Evolutionary conservation across 2,329 filamentous ascomycete genomes (phyloP).

Genomic region (Periconia macrospinosa): DNA sequence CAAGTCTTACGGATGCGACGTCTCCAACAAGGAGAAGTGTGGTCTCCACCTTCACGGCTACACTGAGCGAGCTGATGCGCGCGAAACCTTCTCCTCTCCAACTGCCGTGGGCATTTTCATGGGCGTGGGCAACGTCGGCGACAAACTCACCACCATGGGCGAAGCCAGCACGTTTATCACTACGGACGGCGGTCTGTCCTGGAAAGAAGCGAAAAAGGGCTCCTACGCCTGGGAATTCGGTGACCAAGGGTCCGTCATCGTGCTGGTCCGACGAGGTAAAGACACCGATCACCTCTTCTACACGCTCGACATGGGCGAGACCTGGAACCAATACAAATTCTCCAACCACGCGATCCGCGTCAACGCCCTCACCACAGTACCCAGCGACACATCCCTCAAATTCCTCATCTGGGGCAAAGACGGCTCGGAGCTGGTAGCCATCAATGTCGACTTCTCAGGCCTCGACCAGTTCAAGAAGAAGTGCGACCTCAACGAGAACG

Average conservation of each 20-base stretch:
- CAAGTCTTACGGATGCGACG: conserved; percentile 70
- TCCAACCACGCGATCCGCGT: conserved; percentile 69
- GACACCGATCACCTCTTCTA: conserved; percentile 73
- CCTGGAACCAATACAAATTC: conserved; percentile 78
- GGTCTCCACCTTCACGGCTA: conserved; percentile 93
- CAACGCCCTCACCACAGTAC: conserved; percentile 81
- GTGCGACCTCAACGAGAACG: conserved; percentile 69
- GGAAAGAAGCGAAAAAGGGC: conserved; percentile 84
- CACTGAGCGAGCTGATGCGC: conserved; percentile 81
- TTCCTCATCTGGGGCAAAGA: conserved; percentile 85
- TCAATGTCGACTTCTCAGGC: conserved; percentile 88
- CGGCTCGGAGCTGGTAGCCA: conserved; percentile 61
- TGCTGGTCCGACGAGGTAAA: conserved; percentile 74
- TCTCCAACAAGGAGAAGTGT: conserved; percentile 65
- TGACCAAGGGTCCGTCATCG: conserved; percentile 90
- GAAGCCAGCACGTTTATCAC: conserved; percentile 91
- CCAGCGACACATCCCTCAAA: conserved; percentile 85
- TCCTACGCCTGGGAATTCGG: conserved; percentile 92
- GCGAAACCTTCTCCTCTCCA: conserved; percentile 84
- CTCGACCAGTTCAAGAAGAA: conserved; percentile 64
- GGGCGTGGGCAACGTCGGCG: conserved; percentile 87
- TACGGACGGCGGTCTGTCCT: conserved; percentile 84
- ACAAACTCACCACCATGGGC: conserved; percentile 65
- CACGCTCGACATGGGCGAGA: conserved; percentile 77
- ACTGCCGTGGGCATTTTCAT: conserved; percentile 91